Conservation (phyloP, 495 filamentous ascomycete species). For the Penicillium ochrochloron region DNA sequence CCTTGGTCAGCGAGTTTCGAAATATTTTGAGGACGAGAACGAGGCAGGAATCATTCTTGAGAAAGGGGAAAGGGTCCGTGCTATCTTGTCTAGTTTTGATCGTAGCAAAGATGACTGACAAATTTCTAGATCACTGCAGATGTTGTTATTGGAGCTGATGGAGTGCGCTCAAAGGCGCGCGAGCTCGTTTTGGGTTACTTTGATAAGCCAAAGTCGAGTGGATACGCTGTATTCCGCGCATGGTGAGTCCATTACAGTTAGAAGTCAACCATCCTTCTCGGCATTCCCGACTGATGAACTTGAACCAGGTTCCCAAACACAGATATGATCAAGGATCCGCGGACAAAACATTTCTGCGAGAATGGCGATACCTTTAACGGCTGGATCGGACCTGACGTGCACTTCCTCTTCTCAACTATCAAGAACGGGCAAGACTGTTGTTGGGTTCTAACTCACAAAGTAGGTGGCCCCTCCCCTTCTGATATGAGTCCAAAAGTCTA, state of each 20-base stretch:
- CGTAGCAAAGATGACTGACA: not conserved
- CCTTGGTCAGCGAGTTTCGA: constrained; percentile 53
- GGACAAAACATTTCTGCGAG: constrained; percentile 61
- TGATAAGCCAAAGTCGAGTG: constrained; percentile 62
- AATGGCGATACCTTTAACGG: constrained; percentile 68
- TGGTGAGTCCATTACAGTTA: constrained; percentile 34
- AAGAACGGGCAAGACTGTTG: constrained; percentile 63
- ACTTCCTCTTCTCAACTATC: constrained; percentile 28
- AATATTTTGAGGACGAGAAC: constrained; percentile 61
- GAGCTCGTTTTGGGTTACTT: constrained; percentile 62
- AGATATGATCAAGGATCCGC: constrained; percentile 64
- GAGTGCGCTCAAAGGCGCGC: constrained; percentile 62
- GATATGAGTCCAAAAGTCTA: not conserved
- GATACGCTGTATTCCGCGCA: constrained; percentile 63
- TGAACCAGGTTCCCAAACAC: constrained; percentile 60
- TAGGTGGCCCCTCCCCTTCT: not conserved
- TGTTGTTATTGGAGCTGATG: constrained; percentile 57
- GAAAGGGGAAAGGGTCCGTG: constrained; percentile 47
- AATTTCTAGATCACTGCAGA: constrained; percentile 34
- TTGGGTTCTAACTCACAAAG: constrained; percentile 71
- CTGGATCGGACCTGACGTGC: constrained; percentile 34
- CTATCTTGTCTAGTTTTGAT: not conserved
- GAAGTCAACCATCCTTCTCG: not conserved
- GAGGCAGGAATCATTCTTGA: constrained; percentile 59
- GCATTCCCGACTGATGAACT: not conserved